Conservation (phyloP, 352 stramenopile genomes). For the Globisporangium lucens region DNA sequence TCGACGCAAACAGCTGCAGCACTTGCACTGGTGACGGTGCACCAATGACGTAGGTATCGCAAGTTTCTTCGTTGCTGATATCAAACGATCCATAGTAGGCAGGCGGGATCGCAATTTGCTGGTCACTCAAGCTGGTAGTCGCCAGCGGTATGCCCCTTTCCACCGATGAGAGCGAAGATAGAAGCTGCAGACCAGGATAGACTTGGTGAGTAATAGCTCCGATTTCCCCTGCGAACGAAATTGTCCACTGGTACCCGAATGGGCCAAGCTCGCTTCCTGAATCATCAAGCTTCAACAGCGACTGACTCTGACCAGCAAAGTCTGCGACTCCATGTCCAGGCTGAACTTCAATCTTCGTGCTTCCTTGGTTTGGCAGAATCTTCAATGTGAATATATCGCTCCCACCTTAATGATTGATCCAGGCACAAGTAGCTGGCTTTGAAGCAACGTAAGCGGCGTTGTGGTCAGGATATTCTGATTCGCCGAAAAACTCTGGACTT, state of each 20-base stretch:
- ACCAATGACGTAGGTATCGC: constrained; percentile 67
- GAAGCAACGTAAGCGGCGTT: constrained; percentile 28
- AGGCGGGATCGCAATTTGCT: constrained; percentile 26
- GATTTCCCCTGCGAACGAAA: constrained; percentile 58
- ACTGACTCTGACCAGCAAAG: constrained; percentile 25
- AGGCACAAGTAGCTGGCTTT: constrained; percentile 34
- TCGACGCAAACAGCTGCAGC: constrained; percentile 63
- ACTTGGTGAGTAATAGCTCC: constrained; percentile 26
- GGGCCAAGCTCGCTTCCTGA: constrained; percentile 36
- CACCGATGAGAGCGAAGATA: constrained; percentile 49
- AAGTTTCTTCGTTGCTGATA: constrained; percentile 50
- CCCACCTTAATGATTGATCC: constrained; percentile 38
- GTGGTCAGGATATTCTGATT: constrained; percentile 41
- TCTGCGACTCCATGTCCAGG: constrained; percentile 24
- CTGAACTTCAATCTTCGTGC: constrained; percentile 42
- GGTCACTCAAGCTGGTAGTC: constrained; percentile 23
- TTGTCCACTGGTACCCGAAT: constrained; percentile 65
- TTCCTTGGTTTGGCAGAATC: constrained; percentile 33
- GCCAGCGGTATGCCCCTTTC: constrained; percentile 25
- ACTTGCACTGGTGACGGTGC: constrained; percentile 60
- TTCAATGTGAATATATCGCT: constrained; percentile 35
- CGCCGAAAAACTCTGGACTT: constrained; percentile 33
- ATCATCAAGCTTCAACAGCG: constrained; percentile 40
- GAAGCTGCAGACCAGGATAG: constrained; percentile 49
- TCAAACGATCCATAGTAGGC: constrained; percentile 49